phyloP scores from a whole-genome alignment of 2,329 filamentous ascomycete species.

The Colletotrichum somersetense region DNA sequence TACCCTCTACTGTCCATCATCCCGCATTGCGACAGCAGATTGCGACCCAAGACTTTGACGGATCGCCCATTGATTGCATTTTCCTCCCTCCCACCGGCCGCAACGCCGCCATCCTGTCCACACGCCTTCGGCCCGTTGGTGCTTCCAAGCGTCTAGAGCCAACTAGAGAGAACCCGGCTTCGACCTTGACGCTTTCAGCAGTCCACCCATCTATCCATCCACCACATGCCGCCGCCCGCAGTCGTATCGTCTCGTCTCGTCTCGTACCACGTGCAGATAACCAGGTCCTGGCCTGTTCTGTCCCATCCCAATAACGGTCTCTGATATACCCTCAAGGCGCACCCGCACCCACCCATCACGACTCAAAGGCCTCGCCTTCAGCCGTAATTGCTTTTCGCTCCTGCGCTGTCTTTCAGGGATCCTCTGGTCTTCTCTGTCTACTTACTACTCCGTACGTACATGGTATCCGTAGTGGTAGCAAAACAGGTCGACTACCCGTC shows the following conservation, averaged over 20 bases:
- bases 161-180: not conserved
- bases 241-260: constrained; percentile 10
- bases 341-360: constrained; percentile 11
- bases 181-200: constrained; percentile 8
- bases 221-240: constrained; percentile 31
- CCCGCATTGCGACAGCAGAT: constrained; percentile 3
- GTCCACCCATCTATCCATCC: not conserved
- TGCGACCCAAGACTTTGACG: not conserved
- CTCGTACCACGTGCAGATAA: constrained; percentile 11
- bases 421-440: constrained; percentile 6
- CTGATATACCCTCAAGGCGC: constrained; percentile 39
- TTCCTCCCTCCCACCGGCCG: not conserved
- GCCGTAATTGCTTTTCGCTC: not conserved
- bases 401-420: constrained; percentile 7
- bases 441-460: too few species aligned
- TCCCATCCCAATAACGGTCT: constrained; percentile 24
- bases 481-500: not conserved
- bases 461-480: too few species aligned
- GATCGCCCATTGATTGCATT: not conserved
- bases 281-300: constrained; percentile 30
- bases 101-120: constrained; percentile 18
- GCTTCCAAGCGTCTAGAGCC: not conserved
- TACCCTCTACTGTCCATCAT: constrained; percentile 24
- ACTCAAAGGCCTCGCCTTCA: not conserved
- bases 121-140: not conserved